Percentiles rank a stretch among this genome's conserved stretches.
These are phyloP conservation scores for Rhizopogon salebrosus DNA, from an alignment of 768 basidiomycete genomes.

Conservation along the genomic window DNA sequence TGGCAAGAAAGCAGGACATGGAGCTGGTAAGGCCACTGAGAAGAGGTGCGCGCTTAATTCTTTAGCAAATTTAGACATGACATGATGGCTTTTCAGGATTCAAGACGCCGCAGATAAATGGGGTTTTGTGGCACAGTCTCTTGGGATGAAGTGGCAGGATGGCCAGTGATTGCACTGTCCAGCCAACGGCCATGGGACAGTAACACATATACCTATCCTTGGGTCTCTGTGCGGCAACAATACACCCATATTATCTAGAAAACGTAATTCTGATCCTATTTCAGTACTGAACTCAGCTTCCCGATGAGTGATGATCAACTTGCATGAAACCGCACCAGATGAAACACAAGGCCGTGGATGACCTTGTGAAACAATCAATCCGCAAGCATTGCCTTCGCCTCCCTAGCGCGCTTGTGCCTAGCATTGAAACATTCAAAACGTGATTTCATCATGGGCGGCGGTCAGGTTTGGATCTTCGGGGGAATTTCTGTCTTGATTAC, in stretches of 20 bases:
- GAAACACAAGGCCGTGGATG: neutral
- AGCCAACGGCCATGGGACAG: neutral
- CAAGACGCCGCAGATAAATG: constrained; percentile 74
- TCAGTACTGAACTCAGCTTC: neutral
- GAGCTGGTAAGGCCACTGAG: constrained; percentile 73
- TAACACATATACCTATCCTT: neutral
- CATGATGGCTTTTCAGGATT: constrained; percentile 40
- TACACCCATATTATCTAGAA: neutral
- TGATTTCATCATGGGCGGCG: neutral
- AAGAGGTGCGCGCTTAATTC: constrained; percentile 41
- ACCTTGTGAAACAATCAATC: neutral
- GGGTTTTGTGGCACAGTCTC: constrained; percentile 65
- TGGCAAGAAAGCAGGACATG: constrained; percentile 78
- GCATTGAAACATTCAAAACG: neutral
- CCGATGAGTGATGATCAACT: neutral
- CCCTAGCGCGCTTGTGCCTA: neutral
- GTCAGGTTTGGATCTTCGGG: constrained; percentile 5
- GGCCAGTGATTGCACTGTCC: constrained; percentile 6
- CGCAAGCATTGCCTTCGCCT: neutral
- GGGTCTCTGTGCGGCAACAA: neutral
- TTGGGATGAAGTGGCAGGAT: constrained; percentile 43
- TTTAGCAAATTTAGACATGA: constrained; percentile 2
- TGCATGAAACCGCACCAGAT: neutral
- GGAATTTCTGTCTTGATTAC: constrained; percentile 79
- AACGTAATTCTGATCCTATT: neutral